These are phyloP conservation scores for Dactylellina sp. DNA, from an alignment of 2,329 filamentous ascomycete species.

Conservation along the genomic window DNA sequence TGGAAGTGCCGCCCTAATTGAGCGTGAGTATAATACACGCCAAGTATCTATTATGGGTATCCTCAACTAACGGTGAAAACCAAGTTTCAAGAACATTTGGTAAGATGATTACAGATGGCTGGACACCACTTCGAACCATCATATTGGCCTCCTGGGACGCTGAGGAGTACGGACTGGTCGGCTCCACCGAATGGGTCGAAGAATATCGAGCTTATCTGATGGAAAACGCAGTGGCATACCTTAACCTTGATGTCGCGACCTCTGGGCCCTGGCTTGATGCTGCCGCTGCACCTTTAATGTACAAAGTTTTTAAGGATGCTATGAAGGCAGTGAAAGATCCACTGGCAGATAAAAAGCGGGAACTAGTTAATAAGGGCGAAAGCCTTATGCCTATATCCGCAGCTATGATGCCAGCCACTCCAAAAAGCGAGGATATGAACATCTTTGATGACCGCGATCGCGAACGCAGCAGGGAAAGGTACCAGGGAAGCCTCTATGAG, in stretches of 20 bases:
- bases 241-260: constrained; percentile 89
- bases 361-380: constrained; percentile 41
- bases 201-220: constrained; percentile 78
- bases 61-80: constrained; percentile 65
- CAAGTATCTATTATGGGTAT: not conserved
- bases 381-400: constrained; percentile 21
- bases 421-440: not conserved
- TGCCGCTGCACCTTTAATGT: constrained; percentile 83
- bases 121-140: constrained; percentile 90
- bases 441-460: constrained; percentile 77
- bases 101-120: constrained; percentile 78
- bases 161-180: constrained; percentile 90
- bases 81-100: constrained; percentile 82
- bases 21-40: constrained; percentile 65
- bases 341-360: constrained; percentile 41
- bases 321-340: constrained; percentile 51
- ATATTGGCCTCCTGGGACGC: constrained; percentile 98
- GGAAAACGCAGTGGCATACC: constrained; percentile 83
- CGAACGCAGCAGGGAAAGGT: constrained; percentile 85
- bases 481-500: constrained; percentile 87
- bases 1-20: constrained; percentile 68
- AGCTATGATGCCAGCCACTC: constrained; percentile 14
- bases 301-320: constrained; percentile 60
- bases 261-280: constrained; percentile 80
- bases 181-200: constrained; percentile 95